Evolutionary conservation across 129 eudicot species (phyloP).

Genomic region (Tagetes erecta): DNA sequence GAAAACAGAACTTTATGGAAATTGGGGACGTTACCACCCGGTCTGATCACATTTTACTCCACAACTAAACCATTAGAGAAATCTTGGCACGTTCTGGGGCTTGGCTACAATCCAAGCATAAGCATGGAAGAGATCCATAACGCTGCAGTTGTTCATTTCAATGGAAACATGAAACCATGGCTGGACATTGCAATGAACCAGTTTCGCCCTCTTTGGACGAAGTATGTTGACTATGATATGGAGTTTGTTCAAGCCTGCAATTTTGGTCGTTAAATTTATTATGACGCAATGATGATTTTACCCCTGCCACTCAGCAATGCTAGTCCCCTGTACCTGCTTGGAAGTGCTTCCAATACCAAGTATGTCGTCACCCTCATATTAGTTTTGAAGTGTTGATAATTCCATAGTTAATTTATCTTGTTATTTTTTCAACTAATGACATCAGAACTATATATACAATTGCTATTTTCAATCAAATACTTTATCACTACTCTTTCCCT

Average conservation of each 20-base stretch:
- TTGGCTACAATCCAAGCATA: constrained; percentile 87
- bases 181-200: constrained; percentile 86
- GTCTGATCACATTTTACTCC: constrained; percentile 81
- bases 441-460: constrained; percentile 23
- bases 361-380: constrained; percentile 38
- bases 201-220: constrained; percentile 83
- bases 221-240: constrained; percentile 77
- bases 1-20: constrained; percentile 90
- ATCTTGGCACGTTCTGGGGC: constrained; percentile 94
- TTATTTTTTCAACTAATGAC: constrained; percentile 22
- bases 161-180: constrained; percentile 93
- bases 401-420: constrained; percentile 25
- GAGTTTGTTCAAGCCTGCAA: constrained; percentile 83
- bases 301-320: constrained; percentile 33
- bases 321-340: constrained; percentile 27
- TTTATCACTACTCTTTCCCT: background rate
- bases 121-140: constrained; percentile 76
- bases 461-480: background rate
- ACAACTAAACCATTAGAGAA: constrained; percentile 90
- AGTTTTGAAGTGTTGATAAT: constrained; percentile 40
- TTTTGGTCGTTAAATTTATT: constrained; percentile 53
- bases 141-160: constrained; percentile 88
- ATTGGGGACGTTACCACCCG: constrained; percentile 86
- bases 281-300: constrained; percentile 13
- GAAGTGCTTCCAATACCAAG: constrained; percentile 38